Percentiles rank a stretch among this genome's conserved stretches.
Conservation (phyloP, 805 yeast genomes). For the Metschnikowia shivogae region DNA sequence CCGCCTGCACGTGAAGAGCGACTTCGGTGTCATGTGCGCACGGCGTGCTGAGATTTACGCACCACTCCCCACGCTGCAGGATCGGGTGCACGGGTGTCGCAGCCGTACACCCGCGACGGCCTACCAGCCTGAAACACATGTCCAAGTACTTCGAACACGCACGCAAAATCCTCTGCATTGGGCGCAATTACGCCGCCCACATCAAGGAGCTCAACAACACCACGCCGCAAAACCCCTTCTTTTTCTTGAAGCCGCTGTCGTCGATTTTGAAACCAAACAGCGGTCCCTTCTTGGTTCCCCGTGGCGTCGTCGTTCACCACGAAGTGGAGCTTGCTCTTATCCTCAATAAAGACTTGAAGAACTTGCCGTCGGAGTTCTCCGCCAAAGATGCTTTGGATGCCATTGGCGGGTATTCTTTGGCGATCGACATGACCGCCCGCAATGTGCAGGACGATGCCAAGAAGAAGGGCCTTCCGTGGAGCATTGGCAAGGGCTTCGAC, state of each 20-base stretch:
- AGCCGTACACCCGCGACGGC: too few relatives aligned
- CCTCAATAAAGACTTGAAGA: conserved; percentile 58
- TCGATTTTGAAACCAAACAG: conserved; percentile 54
- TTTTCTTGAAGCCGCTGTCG: conserved; percentile 85
- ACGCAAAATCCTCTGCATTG: conserved; percentile 86
- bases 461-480: conserved; percentile 93
- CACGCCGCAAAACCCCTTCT: conserved; percentile 83
- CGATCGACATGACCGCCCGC: conserved; percentile 93
- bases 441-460: conserved; percentile 95
- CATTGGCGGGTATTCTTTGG: conserved; percentile 82
- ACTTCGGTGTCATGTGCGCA: too few relatives aligned
- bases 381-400: conserved; percentile 68
- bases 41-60: too few relatives aligned
- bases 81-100: too few relatives aligned
- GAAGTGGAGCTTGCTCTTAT: conserved; percentile 89
- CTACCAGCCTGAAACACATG: not conserved
- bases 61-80: too few relatives aligned
- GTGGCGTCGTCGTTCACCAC: conserved; percentile 77
- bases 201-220: conserved; percentile 82
- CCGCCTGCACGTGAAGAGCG: too few relatives aligned
- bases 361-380: conserved; percentile 57
- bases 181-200: conserved; percentile 96
- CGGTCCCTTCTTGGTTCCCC: conserved; percentile 82
- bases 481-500: conserved; percentile 94
- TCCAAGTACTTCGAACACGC: conserved; percentile 55